These are phyloP conservation scores for Aspergillus bertholletiae DNA, from an alignment of 495 filamentous ascomycete species.

Conservation along the genomic window DNA sequence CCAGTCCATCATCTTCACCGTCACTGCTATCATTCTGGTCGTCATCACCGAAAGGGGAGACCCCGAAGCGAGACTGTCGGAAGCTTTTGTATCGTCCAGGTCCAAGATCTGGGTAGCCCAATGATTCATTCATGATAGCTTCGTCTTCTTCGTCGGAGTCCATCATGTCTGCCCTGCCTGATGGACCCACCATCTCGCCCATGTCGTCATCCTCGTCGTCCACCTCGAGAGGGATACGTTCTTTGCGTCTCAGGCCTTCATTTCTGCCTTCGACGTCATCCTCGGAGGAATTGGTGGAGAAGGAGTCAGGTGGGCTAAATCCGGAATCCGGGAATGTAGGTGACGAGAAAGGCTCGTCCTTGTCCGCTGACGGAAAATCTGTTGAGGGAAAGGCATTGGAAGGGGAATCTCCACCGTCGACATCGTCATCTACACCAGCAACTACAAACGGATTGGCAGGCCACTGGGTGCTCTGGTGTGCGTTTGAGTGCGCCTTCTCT, in stretches of 20 bases:
- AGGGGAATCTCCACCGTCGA: conserved; percentile 36
- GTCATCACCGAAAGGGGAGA: conserved; percentile 39
- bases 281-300: conserved; percentile 41
- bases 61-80: conserved; percentile 26
- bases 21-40: conserved; percentile 45
- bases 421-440: conserved; percentile 42
- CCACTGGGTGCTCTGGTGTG: conserved; percentile 27
- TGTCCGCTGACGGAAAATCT: conserved; percentile 29
- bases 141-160: conserved; percentile 49
- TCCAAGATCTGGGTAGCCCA: conserved; percentile 40
- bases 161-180: conserved; percentile 32
- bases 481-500: conserved; percentile 5
- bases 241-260: conserved; percentile 33
- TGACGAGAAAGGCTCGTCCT: conserved; percentile 28
- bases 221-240: conserved; percentile 43
- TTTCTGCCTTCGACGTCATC: conserved; percentile 33
- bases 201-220: conserved; percentile 49
- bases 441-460: conserved; percentile 42
- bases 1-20: conserved; percentile 46
- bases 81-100: conserved; percentile 34
- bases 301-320: conserved; percentile 42
- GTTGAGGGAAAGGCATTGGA: conserved; percentile 29
- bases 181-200: conserved; percentile 47
- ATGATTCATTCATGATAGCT: conserved; percentile 46
- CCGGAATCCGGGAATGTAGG: conserved; percentile 38